Percentiles rank a stretch among this genome's conserved stretches.
These are phyloP conservation scores for Moricandia arvensis DNA, from an alignment of 345 rosid genomes.

Conservation along the genomic window DNA sequence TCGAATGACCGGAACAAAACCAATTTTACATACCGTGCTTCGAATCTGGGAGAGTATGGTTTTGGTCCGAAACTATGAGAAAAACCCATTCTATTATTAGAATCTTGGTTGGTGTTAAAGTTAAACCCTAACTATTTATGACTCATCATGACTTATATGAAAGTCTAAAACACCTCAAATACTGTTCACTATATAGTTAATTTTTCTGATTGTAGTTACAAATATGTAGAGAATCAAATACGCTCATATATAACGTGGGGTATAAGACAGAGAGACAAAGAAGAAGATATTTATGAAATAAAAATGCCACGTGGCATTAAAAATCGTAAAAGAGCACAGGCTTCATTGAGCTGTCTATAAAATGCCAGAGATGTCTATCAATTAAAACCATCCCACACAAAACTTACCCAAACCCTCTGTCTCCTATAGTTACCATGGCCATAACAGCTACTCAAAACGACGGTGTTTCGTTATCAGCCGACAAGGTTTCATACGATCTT, in stretches of 20 bases:
- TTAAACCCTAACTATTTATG: neutral
- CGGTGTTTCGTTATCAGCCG: conserved; percentile 3
- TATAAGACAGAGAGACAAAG: neutral
- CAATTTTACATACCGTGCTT: too few species aligned
- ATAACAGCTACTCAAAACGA: neutral
- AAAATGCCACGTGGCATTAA: neutral
- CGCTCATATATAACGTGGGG: neutral
- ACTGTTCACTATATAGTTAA: neutral
- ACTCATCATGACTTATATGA: neutral
- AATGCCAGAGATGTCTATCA: neutral
- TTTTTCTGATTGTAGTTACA: neutral
- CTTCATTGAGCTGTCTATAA: neutral
- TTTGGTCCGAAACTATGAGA: too few species aligned
- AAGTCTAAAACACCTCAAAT: neutral
- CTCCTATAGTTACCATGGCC: neutral
- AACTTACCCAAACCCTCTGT: neutral
- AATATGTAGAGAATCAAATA: neutral
- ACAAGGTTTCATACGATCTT: conserved; percentile 21
- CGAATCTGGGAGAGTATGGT: too few species aligned
- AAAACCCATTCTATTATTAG: neutral
- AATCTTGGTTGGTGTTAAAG: neutral
- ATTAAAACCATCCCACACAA: neutral
- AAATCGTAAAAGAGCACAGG: neutral
- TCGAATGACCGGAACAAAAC: too few species aligned
- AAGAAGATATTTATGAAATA: neutral